These are phyloP conservation scores for Agroathelia rolfsii DNA, from an alignment of 1,284 basidiomycete species.

Conservation along the genomic window DNA sequence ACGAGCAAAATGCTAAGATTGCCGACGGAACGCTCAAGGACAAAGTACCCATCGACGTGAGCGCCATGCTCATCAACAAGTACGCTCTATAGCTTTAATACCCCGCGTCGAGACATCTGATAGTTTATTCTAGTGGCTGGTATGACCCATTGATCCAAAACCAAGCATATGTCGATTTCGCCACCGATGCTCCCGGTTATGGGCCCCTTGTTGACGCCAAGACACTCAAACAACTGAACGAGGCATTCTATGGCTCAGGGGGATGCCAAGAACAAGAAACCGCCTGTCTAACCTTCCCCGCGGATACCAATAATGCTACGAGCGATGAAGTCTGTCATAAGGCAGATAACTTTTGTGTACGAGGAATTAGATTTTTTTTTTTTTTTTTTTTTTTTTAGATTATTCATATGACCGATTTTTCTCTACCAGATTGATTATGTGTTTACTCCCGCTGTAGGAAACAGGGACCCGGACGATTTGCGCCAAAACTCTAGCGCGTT, in stretches of 20 bases:
- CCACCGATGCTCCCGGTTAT: constrained; percentile 27
- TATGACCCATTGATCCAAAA: constrained; percentile 30
- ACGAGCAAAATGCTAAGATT: constrained; percentile 33
- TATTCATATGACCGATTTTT: not conserved
- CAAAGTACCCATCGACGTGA: constrained; percentile 25
- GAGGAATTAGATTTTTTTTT: too few species aligned
- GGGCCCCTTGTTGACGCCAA: constrained; percentile 24
- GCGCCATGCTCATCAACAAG: constrained; percentile 33
- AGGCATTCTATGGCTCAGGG: constrained; percentile 20
- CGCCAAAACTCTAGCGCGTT: constrained; percentile 20
- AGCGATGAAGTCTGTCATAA: constrained; percentile 20
- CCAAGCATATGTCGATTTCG: constrained; percentile 27
- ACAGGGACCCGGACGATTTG: constrained; percentile 27
- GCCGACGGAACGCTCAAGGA: constrained; percentile 19
- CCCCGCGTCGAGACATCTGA: not conserved
- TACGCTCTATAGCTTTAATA: constrained; percentile 10
- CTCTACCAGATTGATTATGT: constrained; percentile 21
- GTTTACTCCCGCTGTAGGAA: constrained; percentile 23
- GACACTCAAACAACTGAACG: constrained; percentile 23
- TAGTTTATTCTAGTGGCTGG: constrained; percentile 22
- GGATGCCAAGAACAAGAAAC: constrained; percentile 22
- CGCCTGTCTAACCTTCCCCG: constrained; percentile 24
- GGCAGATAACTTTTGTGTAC: constrained; percentile 26
- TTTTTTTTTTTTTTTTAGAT: not conserved
- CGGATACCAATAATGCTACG: constrained; percentile 17